A percentile compares a stretch with the other conserved stretches of the same genome.
Evolutionary conservation across 2,329 filamentous ascomycete species (phyloP).

Genomic region (Pyrenochaeta sp.): DNA sequence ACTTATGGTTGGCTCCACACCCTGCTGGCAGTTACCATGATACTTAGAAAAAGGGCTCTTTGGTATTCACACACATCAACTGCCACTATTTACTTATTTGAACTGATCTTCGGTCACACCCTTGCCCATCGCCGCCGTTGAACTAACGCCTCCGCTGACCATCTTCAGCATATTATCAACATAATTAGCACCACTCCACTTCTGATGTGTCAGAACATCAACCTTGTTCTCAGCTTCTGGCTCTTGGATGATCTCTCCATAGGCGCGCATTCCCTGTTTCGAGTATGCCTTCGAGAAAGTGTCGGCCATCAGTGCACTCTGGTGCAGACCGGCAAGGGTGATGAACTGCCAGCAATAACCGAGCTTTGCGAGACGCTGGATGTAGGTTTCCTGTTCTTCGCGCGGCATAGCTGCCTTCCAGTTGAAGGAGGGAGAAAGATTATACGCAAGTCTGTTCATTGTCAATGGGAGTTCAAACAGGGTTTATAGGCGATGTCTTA

Average conservation of each 20-base stretch:
- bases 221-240: slow-evolving; percentile 91
- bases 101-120: slow-evolving; percentile 99
- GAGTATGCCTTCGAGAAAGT: slow-evolving; percentile 86
- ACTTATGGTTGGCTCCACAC: not conserved
- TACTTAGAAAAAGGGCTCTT: not conserved
- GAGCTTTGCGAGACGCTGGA: slow-evolving; percentile 81
- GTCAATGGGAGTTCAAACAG: slow-evolving; percentile 8
- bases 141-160: slow-evolving; percentile 91
- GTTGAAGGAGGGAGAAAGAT: slow-evolving; percentile 98
- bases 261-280: slow-evolving; percentile 89
- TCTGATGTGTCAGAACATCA: slow-evolving; percentile 98
- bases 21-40: not conserved
- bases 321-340: slow-evolving; percentile 96
- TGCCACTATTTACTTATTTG: slow-evolving; percentile 53
- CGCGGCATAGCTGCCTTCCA: slow-evolving; percentile 97
- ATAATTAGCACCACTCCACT: slow-evolving; percentile 96
- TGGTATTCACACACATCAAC: not conserved
- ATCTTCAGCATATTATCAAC: slow-evolving; percentile 96
- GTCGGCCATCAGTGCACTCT: slow-evolving; percentile 90
- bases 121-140: slow-evolving; percentile 94
- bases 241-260: slow-evolving; percentile 96
- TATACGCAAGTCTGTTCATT: slow-evolving; percentile 83
- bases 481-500: slow-evolving; percentile 54
- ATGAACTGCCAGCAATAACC: slow-evolving; percentile 99
- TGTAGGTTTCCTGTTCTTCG: slow-evolving; percentile 96